phyloP scores from a whole-genome alignment of 2,329 filamentous ascomycete species.

The Rutstroemia sydowiana region DNA sequence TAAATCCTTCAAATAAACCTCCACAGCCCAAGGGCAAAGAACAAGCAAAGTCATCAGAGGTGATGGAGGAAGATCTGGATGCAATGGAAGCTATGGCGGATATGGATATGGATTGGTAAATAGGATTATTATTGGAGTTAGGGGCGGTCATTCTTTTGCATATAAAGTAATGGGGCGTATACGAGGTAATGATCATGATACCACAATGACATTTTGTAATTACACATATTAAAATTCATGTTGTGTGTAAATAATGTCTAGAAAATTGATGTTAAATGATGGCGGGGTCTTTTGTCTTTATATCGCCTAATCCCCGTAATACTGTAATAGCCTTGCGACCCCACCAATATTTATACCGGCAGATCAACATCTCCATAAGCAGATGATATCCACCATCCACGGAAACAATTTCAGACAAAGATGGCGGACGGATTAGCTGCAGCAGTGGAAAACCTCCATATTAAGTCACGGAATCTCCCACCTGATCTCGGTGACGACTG shows the following conservation, averaged over 20 bases:
- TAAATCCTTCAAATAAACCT: conserved; percentile 3
- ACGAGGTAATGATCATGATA: conserved; percentile 1
- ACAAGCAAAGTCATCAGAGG: conserved; percentile 16
- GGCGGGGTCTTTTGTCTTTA: not conserved
- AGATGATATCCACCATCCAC: not conserved
- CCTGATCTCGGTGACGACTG: conserved; percentile 30
- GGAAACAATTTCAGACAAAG: not conserved
- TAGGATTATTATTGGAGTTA: not conserved
- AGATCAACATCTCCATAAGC: not conserved
- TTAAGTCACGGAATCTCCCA: conserved; percentile 29
- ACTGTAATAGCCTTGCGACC: not conserved
- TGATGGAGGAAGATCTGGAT: conserved; percentile 19
- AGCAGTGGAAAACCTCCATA: conserved; percentile 44
- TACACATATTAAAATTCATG: not conserved
- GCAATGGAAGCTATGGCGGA: conserved; percentile 55
- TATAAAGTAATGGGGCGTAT: conserved; percentile 9
- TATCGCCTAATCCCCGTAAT: not conserved
- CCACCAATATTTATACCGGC: conserved; percentile 1
- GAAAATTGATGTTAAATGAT: not conserved
- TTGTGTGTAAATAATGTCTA: no score
- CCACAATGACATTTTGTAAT: not conserved
- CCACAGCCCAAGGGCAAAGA: conserved; percentile 33
- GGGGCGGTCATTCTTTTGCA: not conserved
- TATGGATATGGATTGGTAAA: conserved; percentile 39
- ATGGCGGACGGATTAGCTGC: conserved; percentile 35